Evolutionary conservation across 2,329 filamentous ascomycete species (phyloP), one percentile per base, ranked within the genome.

Genomic region (Bertia moriformis): DNA sequence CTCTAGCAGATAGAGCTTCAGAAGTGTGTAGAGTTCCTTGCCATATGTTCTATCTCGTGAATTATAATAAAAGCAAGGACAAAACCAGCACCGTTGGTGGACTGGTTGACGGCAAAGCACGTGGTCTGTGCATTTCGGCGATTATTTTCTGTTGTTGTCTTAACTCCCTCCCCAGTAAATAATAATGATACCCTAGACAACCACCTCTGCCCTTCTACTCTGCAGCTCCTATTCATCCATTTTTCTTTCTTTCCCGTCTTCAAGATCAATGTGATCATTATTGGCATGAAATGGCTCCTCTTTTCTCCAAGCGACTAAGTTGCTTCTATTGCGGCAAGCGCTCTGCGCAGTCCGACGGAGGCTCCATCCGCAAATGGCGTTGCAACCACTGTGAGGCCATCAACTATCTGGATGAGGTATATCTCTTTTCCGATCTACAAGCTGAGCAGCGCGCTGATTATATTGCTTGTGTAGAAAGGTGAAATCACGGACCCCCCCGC

Each of bases 401-500:
- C 42, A 98, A 96, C 58, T 83, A 85, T 61, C 66, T 95, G 20
- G 91, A 98, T 55, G 70, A 89, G 64, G 87, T 91, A 62, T 43
- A 65, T 40, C 24, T 14, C 12, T 22, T 29, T 36, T 18, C 14
- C 19, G 19, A 17, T 4, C 14, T 19, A 27, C 33, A 22, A 38
- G 22, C 18, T 30, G 38, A 19, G n/a, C 36, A 39, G 20, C 10
- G 38, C 36, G 15, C 3, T 14, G 4, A 42, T 46, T 29, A 18
- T 43, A 42, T 33, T 20, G 19, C 13, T 17, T 19, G 20, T 42
- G 2, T 51, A 91, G 83, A 75, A 85, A 55, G 89, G 89, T 51
- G 78, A 93, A 38, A 91, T 96, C 46, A 82, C 84, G 41, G 89
- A 98, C 57, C 85, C 88, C 18, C 87, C 85, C 2, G 66, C 78